Evolutionary conservation across 2,329 filamentous ascomycete genomes (phyloP).

Genomic region (Fusarium falciforme): DNA sequence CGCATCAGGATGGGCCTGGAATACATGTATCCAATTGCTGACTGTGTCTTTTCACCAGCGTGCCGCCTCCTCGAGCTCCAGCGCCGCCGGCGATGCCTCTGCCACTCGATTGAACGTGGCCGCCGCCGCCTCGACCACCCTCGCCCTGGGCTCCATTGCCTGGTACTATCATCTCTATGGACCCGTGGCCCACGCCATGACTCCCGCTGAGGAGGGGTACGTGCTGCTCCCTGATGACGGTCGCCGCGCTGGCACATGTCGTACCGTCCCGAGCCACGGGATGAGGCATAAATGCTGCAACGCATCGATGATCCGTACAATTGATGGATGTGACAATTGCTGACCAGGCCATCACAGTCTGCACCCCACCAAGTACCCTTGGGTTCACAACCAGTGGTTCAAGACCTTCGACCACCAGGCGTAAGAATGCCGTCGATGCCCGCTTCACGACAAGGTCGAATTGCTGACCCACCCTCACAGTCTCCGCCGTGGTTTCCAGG

Average conservation of each 20-base stretch:
- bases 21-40: constrained; percentile 49
- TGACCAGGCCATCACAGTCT: constrained; percentile 70
- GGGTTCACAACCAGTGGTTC: constrained; percentile 91
- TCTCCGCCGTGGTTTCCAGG: constrained; percentile 98
- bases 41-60: constrained; percentile 60
- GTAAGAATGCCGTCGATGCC: constrained; percentile 67
- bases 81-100: constrained; percentile 75
- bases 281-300: constrained; percentile 51
- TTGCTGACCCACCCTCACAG: constrained; percentile 58
- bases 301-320: constrained; percentile 23
- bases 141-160: constrained; percentile 88
- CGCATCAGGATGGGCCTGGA: constrained; percentile 37
- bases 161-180: constrained; percentile 99
- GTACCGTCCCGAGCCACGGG: constrained; percentile 11
- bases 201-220: constrained; percentile 98
- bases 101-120: constrained; percentile 87
- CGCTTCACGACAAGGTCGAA: constrained; percentile 13
- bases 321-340: constrained; percentile 37
- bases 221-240: constrained; percentile 54
- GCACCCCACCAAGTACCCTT: constrained; percentile 91
- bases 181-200: constrained; percentile 86
- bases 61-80: constrained; percentile 78
- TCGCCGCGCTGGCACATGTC: constrained; percentile 4
- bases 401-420: constrained; percentile 98
- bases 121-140: constrained; percentile 85